A percentile compares a stretch with the other conserved stretches of the same genome.
Conservation (phyloP, 2,329 filamentous ascomycete species). For the Graphiopsis chlorocephala region DNA sequence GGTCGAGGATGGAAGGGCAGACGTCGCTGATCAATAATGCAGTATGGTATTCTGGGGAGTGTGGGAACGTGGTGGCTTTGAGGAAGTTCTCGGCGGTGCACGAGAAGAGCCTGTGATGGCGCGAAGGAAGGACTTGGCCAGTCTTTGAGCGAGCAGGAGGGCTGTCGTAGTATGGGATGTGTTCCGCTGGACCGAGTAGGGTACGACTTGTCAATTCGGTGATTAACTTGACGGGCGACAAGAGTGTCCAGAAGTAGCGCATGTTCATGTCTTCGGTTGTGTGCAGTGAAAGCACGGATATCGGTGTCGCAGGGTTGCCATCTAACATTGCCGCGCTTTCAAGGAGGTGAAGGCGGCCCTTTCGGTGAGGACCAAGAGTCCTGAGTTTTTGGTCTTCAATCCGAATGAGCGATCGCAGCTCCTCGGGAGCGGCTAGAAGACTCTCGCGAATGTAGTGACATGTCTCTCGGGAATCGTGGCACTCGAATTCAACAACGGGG, state of each 20-base stretch:
- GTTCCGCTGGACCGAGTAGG: background rate
- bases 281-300: constrained; percentile 23
- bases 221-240: constrained; percentile 15
- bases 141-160: background rate
- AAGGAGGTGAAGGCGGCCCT: constrained; percentile 21
- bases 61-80: constrained; percentile 18
- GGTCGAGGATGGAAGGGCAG: constrained; percentile 16
- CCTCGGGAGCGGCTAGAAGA: background rate
- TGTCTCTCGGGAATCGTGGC: constrained; percentile 11
- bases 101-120: constrained; percentile 20
- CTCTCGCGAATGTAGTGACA: constrained; percentile 14
- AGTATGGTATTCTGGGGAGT: constrained; percentile 23
- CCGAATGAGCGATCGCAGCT: constrained; percentile 17
- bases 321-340: constrained; percentile 19
- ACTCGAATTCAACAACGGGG: constrained; percentile 21
- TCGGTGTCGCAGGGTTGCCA: constrained; percentile 6
- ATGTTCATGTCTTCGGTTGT: constrained; percentile 20
- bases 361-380: constrained; percentile 6
- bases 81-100: constrained; percentile 22
- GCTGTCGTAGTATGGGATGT: background rate
- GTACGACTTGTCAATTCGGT: constrained; percentile 5
- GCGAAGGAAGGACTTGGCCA: background rate
- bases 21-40: constrained; percentile 22
- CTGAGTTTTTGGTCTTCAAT: constrained; percentile 25
- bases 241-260: constrained; percentile 26